phyloP scores from a whole-genome alignment of 108 stramenopile species.

The Bacterosira constricta region DNA sequence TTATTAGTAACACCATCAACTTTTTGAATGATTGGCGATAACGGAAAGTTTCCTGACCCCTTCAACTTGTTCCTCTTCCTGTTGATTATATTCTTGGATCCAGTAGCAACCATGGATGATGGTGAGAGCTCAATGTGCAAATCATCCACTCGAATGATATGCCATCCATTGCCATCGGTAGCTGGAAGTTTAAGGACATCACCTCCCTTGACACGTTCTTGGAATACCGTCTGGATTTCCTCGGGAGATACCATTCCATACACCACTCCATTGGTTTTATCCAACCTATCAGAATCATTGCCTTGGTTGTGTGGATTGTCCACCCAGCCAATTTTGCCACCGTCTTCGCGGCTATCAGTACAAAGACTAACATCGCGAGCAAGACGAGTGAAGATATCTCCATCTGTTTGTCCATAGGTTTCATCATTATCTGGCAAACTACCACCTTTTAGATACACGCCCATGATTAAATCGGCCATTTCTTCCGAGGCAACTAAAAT shows the following conservation, averaged over 20 bases:
- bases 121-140: constrained; percentile 41
- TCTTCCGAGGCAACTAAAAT: constrained; percentile 77
- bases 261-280: constrained; percentile 29
- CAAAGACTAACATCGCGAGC: constrained; percentile 74
- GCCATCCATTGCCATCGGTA: constrained; percentile 36
- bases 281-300: constrained; percentile 1
- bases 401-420: constrained; percentile 40
- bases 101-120: neutral
- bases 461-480: constrained; percentile 63
- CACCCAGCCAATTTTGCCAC: constrained; percentile 81
- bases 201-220: constrained; percentile 76
- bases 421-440: neutral
- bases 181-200: constrained; percentile 69
- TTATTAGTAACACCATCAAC: constrained; percentile 17
- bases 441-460: constrained; percentile 47
- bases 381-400: constrained; percentile 65
- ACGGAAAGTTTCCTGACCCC: constrained; percentile 28
- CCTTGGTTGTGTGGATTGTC: constrained; percentile 46
- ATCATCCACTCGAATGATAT: constrained; percentile 77
- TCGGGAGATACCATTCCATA: constrained; percentile 59
- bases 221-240: constrained; percentile 60
- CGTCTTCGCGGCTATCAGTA: constrained; percentile 56
- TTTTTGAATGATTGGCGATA: constrained; percentile 40
- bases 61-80: constrained; percentile 31
- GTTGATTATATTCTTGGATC: constrained; percentile 38